phyloP scores from a whole-genome alignment of 2,329 filamentous ascomycete species.

The Trichoderma sp. region DNA sequence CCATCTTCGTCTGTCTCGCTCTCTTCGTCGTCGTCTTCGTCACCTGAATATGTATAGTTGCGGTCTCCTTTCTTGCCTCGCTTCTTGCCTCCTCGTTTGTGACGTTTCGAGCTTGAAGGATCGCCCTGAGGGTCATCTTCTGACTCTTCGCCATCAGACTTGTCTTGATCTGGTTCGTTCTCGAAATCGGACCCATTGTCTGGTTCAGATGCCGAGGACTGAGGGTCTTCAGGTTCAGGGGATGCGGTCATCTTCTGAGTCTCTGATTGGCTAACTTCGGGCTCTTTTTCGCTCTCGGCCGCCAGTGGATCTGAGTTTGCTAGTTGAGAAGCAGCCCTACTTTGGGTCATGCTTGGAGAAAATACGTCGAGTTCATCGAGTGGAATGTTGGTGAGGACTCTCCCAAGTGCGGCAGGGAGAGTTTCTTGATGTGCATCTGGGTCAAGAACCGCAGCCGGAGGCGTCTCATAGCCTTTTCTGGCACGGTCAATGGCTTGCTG shows the following conservation, averaged over 20 bases:
- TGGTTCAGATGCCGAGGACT: neutral
- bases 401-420: neutral
- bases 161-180: neutral
- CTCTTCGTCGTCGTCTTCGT: constrained; percentile 9
- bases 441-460: neutral
- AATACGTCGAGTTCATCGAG: neutral
- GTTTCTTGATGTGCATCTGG: neutral
- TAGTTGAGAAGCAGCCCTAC: too few species aligned
- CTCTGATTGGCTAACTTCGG: neutral
- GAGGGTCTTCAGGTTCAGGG: too few species aligned
- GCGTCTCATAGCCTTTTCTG: rapidly evolving
- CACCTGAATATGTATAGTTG: neutral
- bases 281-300: neutral
- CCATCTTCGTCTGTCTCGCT: constrained; percentile 20
- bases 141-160: neutral
- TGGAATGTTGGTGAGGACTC: too few species aligned
- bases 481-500: neutral
- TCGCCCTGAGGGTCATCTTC: neutral
- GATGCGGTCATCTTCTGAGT: neutral
- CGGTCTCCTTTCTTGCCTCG: neutral
- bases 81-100: neutral
- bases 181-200: neutral
- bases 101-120: constrained; percentile 10
- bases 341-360: too few species aligned
- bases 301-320: neutral